Base-by-base conservation (phyloP, 2,329 filamentous ascomycete genomes). In the Talaromyces sp. region DNA sequence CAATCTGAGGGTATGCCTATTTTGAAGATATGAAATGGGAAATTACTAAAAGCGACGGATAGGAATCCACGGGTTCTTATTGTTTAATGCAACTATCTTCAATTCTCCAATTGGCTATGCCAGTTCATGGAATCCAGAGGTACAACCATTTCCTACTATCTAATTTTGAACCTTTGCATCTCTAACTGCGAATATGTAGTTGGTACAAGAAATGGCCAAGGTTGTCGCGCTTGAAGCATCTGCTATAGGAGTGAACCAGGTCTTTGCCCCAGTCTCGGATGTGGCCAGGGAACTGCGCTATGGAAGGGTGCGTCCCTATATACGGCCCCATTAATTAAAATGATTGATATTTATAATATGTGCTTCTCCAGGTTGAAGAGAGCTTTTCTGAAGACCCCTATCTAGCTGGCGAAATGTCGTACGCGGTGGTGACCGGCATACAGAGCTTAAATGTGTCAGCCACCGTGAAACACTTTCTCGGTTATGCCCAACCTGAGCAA, bases 1-100 rank as follows among this genome's bases (percentile, higher is more conserved):
- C 89, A 91, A 73, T 89, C 85, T 4, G 89, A 92, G 73, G 88
- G 86, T 74, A 63, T 23, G 65, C n/a, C n/a, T n/a, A n/a, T n/a
- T n/a, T n/a, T n/a, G n/a, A n/a, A n/a, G n/a, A n/a, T n/a, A n/a
- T n/a, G n/a, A n/a, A n/a, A n/a, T n/a, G n/a, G n/a, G n/a, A n/a
- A n/a, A n/a, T 28, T 28, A 12, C 36, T 47, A 27, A 18, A 16
- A 47, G 23, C n/a, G 4, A 14, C n/a, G 16, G 52, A 3, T 30
- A 71, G 69, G 68, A 50, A 88, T 91, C 51, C 89, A 92, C 68
- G 89, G 89, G 1, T 86, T 91, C 66, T 78, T 91, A 34, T 83
- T 88, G 51, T 83, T 83, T 10, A 91, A 91, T 70, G 89, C 87
- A 3, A 92, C 89, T 1, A 89, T 91, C 63, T 92, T 91, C 78